Percentiles rank a stretch among this genome's conserved stretches.
These are phyloP conservation scores for Calonectria multiphialidica DNA, from an alignment of 2,329 filamentous ascomycete species.

Conservation along the genomic window DNA sequence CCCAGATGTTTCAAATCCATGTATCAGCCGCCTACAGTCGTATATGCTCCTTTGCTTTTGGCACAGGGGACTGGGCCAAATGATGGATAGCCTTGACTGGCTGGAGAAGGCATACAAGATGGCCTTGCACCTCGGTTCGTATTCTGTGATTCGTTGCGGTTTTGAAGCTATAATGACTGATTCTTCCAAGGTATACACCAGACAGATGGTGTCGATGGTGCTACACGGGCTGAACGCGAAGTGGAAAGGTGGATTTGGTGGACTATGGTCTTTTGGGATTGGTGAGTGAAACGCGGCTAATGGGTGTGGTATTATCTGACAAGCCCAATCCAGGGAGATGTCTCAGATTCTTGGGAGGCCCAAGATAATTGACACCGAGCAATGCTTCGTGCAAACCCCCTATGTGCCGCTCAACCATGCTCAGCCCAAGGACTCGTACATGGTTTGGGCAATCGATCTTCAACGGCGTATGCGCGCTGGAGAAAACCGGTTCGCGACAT, in stretches of 20 bases:
- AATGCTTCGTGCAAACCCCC: background rate
- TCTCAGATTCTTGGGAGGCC: background rate
- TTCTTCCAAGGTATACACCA: background rate
- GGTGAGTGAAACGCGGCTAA: background rate
- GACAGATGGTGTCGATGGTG: background rate
- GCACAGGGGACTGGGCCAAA: background rate
- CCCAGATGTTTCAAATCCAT: background rate
- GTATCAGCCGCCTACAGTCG: background rate
- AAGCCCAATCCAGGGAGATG: background rate
- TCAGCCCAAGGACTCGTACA: background rate
- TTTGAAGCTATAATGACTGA: background rate
- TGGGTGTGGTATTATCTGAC: background rate
- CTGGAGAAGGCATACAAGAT: background rate
- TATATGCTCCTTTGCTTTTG: background rate
- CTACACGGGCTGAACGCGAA: accelerated
- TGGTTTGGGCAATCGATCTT: background rate
- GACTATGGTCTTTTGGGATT: background rate
- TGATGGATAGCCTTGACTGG: background rate
- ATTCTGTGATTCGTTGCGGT: too few species aligned
- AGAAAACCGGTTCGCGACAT: background rate
- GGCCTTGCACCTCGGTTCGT: background rate
- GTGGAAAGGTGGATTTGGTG: background rate
- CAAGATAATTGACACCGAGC: background rate
- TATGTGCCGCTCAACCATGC: background rate
- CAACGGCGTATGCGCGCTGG: background rate